Evolutionary conservation across 495 filamentous ascomycete species (phyloP), one percentile per base, ranked within the genome.

Genomic region (Pseudotulostoma volvatum): DNA sequence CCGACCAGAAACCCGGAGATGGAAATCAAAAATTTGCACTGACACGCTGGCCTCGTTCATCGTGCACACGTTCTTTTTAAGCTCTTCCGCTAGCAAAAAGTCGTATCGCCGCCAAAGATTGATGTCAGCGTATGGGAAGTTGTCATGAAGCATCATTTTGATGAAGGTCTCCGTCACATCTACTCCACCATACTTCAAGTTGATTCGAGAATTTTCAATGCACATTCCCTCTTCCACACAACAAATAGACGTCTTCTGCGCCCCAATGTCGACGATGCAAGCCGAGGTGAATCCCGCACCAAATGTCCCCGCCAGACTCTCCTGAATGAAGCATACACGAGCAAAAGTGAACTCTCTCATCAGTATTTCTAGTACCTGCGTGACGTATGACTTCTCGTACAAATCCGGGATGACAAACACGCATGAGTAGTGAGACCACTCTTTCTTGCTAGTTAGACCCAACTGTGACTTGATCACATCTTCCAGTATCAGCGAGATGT

Each of bases 141-240:
- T 74, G 52, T 93, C 84, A 51, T 81, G 80, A 15, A 97, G 71
- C 84, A 96, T 84, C 86, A 95, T 93, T 56, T 86, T 90, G 48
- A 93, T 68, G 46, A 97, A 92, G 0, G 83, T 81, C 50, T 93
- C 86, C 2, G 92, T 96, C 31, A 95, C 81, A 58, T 97, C 90
- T 36, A 67, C 71, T 1, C 90, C 92, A 34, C 90, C 90, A 46
- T 79, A 93, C 56, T 96, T 96, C 35, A 96, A 65, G 51, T 96
- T 97, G 44, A 97, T 67, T 1, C 79, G 69, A 3, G 90, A 96
- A 45, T 93, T 86, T 44, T 93, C 87, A 19, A 93, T 64, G 53
- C 81, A 86, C 67, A 97, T 81, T 9, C 90, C 90, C 53, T 97
- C 90, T 50, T 97, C 90, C 18, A 96, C 92, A 50, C 90, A 97